Evolutionary conservation across 345 rosid species (phyloP).

Genomic region (Corchorus olitorius): DNA sequence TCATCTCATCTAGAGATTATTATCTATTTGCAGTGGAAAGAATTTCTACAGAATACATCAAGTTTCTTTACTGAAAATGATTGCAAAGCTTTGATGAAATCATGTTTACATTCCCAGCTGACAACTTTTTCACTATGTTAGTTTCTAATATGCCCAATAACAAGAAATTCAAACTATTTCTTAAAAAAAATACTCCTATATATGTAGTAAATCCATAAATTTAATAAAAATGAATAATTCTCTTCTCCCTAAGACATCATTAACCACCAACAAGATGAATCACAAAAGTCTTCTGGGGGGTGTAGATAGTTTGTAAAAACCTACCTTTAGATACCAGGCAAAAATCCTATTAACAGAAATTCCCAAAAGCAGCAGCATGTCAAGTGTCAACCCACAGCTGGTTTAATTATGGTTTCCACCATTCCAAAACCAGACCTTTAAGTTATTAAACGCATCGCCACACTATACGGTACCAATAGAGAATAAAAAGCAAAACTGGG

Average conservation of each 20-base stretch:
- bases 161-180: background rate
- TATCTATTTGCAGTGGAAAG: background rate
- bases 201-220: background rate
- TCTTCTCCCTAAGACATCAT: background rate
- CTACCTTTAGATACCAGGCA: background rate
- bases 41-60: background rate
- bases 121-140: background rate
- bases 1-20: background rate
- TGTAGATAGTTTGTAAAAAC: background rate
- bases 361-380: background rate
- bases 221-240: background rate
- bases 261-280: slow-evolving; percentile 5
- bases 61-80: background rate
- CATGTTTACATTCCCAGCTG: background rate
- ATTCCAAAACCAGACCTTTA: background rate
- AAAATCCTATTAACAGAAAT: slow-evolving; percentile 4
- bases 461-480: too few relatives aligned
- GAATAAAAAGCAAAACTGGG: background rate
- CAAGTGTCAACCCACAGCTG: background rate
- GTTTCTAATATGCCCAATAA: background rate
- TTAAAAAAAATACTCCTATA: too few relatives aligned
- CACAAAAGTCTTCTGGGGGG: background rate
- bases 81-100: too few relatives aligned
- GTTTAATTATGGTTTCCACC: slow-evolving; percentile 4
- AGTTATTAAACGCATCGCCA: too few relatives aligned